phyloP scores from a whole-genome alignment of 2,329 filamentous ascomycete genomes.

The Ciborinia camelliae region DNA sequence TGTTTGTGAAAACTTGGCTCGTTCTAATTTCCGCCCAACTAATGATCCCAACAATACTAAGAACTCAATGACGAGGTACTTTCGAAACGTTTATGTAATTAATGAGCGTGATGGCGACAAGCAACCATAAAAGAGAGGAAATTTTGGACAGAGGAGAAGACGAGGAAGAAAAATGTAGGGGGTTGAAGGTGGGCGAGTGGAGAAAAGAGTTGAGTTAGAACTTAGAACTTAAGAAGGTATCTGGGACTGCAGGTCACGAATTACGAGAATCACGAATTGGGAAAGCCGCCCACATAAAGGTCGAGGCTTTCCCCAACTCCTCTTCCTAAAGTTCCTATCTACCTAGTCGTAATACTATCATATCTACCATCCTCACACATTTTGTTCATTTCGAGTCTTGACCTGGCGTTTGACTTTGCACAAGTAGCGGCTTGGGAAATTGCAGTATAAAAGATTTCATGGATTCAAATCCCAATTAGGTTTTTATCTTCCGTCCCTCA shows the following conservation, averaged over 20 bases:
- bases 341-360: no score
- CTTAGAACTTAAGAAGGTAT: neutral
- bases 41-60: neutral
- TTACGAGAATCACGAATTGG: neutral
- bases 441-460: neutral
- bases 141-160: neutral
- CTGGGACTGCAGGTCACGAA: neutral
- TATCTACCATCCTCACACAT: neutral
- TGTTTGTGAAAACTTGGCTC: neutral
- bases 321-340: neutral
- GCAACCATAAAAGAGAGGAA: slow-evolving; percentile 10
- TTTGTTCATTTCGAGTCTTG: neutral
- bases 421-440: slow-evolving; percentile 15
- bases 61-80: neutral
- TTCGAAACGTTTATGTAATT: neutral
- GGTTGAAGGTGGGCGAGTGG: slow-evolving; percentile 3
- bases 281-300: neutral
- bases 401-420: slow-evolving; percentile 8
- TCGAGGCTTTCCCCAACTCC: slow-evolving; percentile 12
- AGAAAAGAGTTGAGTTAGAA: neutral
- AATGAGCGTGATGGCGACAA: slow-evolving; percentile 23
- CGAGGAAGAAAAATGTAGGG: slow-evolving; percentile 6
- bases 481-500: neutral
- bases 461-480: slow-evolving; percentile 1
- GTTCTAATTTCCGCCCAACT: neutral